These are phyloP conservation scores for Suhomyces canberraensis DNA, from an alignment of 805 yeast species.

Conservation along the genomic window DNA sequence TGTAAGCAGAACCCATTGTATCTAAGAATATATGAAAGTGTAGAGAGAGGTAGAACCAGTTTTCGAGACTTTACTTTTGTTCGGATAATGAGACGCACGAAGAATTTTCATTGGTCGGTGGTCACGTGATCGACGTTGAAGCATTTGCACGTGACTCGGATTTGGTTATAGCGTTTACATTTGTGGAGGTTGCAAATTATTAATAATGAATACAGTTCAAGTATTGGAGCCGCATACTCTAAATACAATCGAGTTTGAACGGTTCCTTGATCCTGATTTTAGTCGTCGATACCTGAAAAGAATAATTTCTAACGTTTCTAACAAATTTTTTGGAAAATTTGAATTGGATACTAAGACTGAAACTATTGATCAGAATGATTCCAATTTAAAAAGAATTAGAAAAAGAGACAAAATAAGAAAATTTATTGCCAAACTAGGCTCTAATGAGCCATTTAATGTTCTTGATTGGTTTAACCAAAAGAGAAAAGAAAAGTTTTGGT, in stretches of 20 bases:
- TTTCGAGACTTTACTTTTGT: constrained; percentile 1
- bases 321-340: not conserved
- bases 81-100: constrained; percentile 1
- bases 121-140: not conserved
- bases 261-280: not conserved
- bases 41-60: not conserved
- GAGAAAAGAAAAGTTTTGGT: too few species aligned
- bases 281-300: not conserved
- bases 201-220: not conserved
- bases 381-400: too few species aligned
- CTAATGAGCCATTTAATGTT: too few species aligned
- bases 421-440: too few species aligned
- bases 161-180: not conserved
- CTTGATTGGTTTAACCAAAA: too few species aligned
- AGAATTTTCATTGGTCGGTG: constrained; percentile 7
- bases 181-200: not conserved
- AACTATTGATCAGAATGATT: too few species aligned
- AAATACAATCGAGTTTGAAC: not conserved
- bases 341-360: too few species aligned
- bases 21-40: constrained; percentile 8
- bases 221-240: constrained; percentile 1
- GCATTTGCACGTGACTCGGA: not conserved
- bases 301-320: not conserved
- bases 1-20: constrained; percentile 80
- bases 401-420: too few species aligned